Percentiles rank a stretch among this genome's conserved stretches.
Evolutionary conservation across 2,329 filamentous ascomycete genomes (phyloP).

Genomic region (Botrytis squamosa): DNA sequence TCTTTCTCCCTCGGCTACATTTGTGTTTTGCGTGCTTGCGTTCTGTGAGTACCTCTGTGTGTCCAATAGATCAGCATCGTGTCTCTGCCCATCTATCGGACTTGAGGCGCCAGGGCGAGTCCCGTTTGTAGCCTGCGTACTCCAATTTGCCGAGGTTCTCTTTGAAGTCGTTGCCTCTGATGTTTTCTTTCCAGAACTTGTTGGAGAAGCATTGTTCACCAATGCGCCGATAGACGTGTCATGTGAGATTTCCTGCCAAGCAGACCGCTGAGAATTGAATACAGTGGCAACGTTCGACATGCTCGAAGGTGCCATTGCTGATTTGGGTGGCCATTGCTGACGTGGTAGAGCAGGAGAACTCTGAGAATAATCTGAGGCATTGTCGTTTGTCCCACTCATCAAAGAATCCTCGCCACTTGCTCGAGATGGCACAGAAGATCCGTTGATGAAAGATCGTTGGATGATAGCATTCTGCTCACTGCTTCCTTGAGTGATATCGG

Average conservation of each 20-base stretch:
- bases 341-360: constrained; percentile 48
- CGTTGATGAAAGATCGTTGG: constrained; percentile 53
- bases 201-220: constrained; percentile 86
- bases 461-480: constrained; percentile 32
- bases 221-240: constrained; percentile 58
- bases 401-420: constrained; percentile 52
- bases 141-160: constrained; percentile 55
- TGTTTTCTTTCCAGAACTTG: constrained; percentile 77
- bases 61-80: constrained; percentile 49
- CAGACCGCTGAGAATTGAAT: constrained; percentile 58
- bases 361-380: constrained; percentile 42
- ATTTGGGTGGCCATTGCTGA: constrained; percentile 40
- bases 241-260: constrained; percentile 55
- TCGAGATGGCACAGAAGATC: constrained; percentile 49
- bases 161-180: constrained; percentile 45
- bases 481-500: constrained; percentile 51
- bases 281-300: constrained; percentile 31
- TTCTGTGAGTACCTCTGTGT: constrained; percentile 43
- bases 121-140: constrained; percentile 73
- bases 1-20: constrained; percentile 37
- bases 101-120: constrained; percentile 39
- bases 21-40: constrained; percentile 20
- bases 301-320: constrained; percentile 45
- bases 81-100: constrained; percentile 29
- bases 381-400: constrained; percentile 58